Conservation (phyloP, 768 basidiomycete genomes). For the Psilocybe tampanensis region DNA sequence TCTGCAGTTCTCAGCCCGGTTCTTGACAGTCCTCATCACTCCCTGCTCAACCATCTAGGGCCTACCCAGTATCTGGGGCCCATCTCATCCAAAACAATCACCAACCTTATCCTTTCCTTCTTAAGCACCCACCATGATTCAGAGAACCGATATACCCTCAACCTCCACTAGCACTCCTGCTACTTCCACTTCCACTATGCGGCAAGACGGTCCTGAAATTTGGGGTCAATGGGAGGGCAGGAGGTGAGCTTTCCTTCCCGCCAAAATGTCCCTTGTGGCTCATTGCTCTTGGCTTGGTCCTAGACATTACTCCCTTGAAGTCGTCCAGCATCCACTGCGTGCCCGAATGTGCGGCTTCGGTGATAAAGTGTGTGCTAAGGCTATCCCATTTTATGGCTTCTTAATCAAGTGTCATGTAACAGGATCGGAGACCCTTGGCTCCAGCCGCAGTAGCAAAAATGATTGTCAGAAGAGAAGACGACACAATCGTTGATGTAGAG, state of each 20-base stretch:
- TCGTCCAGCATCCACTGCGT: conserved; percentile 86
- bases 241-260: conserved; percentile 46
- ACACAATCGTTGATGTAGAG: conserved; percentile 74
- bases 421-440: conserved; percentile 92
- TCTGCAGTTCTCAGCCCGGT: conserved; percentile 15
- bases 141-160: conserved; percentile 56
- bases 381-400: conserved; percentile 6
- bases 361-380: conserved; percentile 70
- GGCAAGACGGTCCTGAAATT: conserved; percentile 50
- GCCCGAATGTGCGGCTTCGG: conserved; percentile 97
- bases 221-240: conserved; percentile 75
- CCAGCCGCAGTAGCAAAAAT: conserved; percentile 90
- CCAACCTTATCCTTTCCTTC: conserved; percentile 12
- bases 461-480: conserved; percentile 69
- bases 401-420: conserved; percentile 19
- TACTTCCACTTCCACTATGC: conserved; percentile 28
- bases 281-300: conserved; percentile 16
- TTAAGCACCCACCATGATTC: conserved; percentile 55
- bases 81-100: conserved; percentile 15
- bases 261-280: conserved; percentile 1
- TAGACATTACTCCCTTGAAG: conserved; percentile 82
- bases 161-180: conserved; percentile 34
- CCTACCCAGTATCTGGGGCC: conserved; percentile 10
- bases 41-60: not conserved
- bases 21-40: not conserved